Evolutionary conservation across 176 grass and related monocot species (phyloP), one percentile per base, ranked within the genome.

Genomic region (Alopecurus myosuroides): DNA sequence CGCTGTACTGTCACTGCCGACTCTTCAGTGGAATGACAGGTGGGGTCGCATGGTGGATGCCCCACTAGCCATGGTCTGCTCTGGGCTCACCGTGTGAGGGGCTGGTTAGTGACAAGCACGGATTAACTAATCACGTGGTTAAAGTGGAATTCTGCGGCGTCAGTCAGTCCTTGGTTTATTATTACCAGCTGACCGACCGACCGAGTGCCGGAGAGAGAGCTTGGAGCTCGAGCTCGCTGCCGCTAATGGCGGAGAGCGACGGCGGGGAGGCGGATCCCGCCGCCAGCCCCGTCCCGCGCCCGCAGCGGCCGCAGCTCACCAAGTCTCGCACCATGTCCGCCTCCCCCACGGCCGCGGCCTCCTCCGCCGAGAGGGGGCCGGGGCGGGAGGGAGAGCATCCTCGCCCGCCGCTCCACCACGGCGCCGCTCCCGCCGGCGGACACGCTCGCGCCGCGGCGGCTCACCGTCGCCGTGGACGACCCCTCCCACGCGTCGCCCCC

Each of bases 381-480:
- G 4, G 74, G 30, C 19, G 13, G 17, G 23, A 70, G 88, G 41
- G 83, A 82, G 26, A 34, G n/a, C 80, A 57, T 77, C 51, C 77
- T 82, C 29, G 68, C 85, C 25, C 75, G 87, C 40, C 87, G 90
- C 28, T 66, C 89, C 18, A 73, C 87, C n/a, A 73, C 90, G 69
- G 69, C 78, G 28, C 81, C 85, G 11, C 80, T 84, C n/a, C 75
- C 81, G 11, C 55, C 83, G 28, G 33, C 61, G 1, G 65, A 61
- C 39, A 37, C 74, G 68, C 63, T 45, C 41, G 76, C 82, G 55
- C 77, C 77, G n/a, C 34, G 71, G 11, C 81, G 85, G 75, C 89
- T 94, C 58, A 90, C 91, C 37, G 94, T 98, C 26, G 82, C 89
- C 50, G 90, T 94, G 36, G 93, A 84, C 28, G 79, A 94, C 46